These are phyloP conservation scores for Cydonia oblonga DNA, from an alignment of 331 rosid species.

Conservation along the genomic window DNA sequence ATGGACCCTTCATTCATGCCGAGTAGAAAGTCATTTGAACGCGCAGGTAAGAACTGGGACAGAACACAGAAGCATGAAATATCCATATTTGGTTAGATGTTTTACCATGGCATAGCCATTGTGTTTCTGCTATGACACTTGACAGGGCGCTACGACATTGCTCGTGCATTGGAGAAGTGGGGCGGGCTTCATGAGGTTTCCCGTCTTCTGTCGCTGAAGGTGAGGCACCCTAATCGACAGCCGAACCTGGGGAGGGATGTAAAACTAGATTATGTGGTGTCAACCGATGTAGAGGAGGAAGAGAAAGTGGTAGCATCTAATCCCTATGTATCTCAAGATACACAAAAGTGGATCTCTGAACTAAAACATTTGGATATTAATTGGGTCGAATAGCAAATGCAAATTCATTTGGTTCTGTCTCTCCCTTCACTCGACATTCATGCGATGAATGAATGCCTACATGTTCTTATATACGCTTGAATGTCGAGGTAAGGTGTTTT, in stretches of 20 bases:
- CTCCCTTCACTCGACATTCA: background rate
- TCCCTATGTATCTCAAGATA: slow-evolving; percentile 51
- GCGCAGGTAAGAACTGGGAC: slow-evolving; percentile 50
- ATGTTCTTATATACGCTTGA: background rate
- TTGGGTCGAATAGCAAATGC: slow-evolving; percentile 51
- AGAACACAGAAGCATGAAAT: background rate
- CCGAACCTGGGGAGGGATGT: slow-evolving; percentile 34
- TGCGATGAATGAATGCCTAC: background rate
- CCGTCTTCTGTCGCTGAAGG: slow-evolving; percentile 63
- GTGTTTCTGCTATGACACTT: background rate
- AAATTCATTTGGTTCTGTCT: background rate
- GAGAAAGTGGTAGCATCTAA: slow-evolving; percentile 30
- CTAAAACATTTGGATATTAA: slow-evolving; percentile 62
- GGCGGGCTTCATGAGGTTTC: slow-evolving; percentile 91
- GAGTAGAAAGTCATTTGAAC: slow-evolving; percentile 89
- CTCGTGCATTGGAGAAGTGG: slow-evolving; percentile 90
- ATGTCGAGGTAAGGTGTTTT: no score
- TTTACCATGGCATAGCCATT: background rate
- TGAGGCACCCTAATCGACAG: slow-evolving; percentile 54
- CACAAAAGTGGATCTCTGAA: slow-evolving; percentile 65
- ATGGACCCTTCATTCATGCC: slow-evolving; percentile 90
- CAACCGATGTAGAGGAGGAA: slow-evolving; percentile 28
- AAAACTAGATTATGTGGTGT: slow-evolving; percentile 26
- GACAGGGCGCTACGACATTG: slow-evolving; percentile 75
- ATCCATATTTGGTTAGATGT: background rate